Conservation (phyloP, 306 rosid genomes). For the Hippophae tibetana region DNA sequence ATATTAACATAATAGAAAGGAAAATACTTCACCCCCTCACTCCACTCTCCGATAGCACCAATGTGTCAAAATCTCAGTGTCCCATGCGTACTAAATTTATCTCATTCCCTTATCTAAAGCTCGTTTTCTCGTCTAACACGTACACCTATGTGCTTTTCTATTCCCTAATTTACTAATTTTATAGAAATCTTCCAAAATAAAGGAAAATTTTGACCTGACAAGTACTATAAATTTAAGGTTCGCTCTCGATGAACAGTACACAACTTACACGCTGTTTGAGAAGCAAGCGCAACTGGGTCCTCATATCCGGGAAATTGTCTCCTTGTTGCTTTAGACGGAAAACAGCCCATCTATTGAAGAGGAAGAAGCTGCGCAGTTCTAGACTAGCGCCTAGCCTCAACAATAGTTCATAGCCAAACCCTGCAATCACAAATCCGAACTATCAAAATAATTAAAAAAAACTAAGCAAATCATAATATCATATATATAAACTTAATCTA, state of each 20-base stretch:
- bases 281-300: constrained; percentile 56
- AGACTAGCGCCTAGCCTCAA: constrained; percentile 27
- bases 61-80: too few relatives aligned
- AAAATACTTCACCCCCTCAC: too few relatives aligned
- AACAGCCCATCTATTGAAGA: constrained; percentile 66
- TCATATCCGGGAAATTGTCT: constrained; percentile 39
- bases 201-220: too few relatives aligned
- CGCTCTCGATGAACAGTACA: background rate
- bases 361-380: constrained; percentile 11
- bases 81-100: too few relatives aligned
- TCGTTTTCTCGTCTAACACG: too few relatives aligned
- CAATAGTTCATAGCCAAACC: constrained; percentile 39
- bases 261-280: constrained; percentile 80
- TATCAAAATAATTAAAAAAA: constrained; percentile 20
- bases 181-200: too few relatives aligned
- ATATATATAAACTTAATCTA: too few relatives aligned
- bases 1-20: too few relatives aligned
- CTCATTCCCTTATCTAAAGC: too few relatives aligned
- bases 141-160: too few relatives aligned
- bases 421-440: constrained; percentile 24
- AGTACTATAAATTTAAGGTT: background rate
- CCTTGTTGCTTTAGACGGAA: constrained; percentile 38
- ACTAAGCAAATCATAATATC: background rate
- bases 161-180: too few relatives aligned
- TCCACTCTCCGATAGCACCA: too few relatives aligned